Base-by-base conservation (phyloP, 2,329 filamentous ascomycete genomes). In the Botrytis fragariae region DNA sequence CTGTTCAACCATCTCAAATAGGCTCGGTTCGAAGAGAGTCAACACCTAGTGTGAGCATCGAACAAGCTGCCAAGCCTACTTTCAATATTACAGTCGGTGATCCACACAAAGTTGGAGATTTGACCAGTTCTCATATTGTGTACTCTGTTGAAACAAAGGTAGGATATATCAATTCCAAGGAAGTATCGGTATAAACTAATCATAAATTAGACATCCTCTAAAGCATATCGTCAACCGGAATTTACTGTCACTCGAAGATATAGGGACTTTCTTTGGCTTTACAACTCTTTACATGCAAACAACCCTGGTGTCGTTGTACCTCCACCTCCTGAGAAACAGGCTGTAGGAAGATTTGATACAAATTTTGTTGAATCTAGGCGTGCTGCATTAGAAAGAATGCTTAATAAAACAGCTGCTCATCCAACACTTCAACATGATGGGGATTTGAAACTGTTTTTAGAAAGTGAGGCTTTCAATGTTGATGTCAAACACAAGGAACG, bases 401-500 rank as follows among this genome's bases (percentile, higher is more conserved):
- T 98, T 72, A 98, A 98, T 88, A 98, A 97, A 86, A 96, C 91
- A 74, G 94, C 95, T 4, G 89, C 90, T 18, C 96, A 99, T 82
- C 92, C 94, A 12, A 93, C 94, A 48, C 86, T 99, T 77, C 96
- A 98, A 81, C 93, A 97, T 79, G 96, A 99, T 80, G 91, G 89
- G 9, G 96, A 99, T 80, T 84, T 99, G 75, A 99, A 99, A 85
- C 90, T 98, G 8, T 99, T 99, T 83, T 85, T 99, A 22, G 96
- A 99, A 83, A 98, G 95, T 81, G 96, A 99, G 79, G 87, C 94
- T 0, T 98, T 99, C 85, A 98, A 94, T 79, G 89, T 97, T 54
- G 96, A 99, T 79, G 91, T 99, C 80, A 99, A 98, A 86, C 96
- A 99, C 84, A 97, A 97, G 83, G 95, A 98, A 82, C 91, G 95